Conservation (phyloP, 306 rosid genomes). For the Trifolium pratense region DNA sequence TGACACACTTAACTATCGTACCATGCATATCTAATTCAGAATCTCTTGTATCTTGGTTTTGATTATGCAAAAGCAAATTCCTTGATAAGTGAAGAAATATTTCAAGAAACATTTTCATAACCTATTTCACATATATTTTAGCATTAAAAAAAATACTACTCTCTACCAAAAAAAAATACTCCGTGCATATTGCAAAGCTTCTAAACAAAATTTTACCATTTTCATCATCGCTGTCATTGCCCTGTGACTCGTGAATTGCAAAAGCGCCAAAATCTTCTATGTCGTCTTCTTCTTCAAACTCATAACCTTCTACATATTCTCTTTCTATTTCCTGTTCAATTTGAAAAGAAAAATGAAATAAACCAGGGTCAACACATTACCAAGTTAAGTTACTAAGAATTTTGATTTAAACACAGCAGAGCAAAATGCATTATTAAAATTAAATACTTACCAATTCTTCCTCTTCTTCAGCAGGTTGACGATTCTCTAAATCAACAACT, state of each 20-base stretch:
- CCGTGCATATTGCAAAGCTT: constrained; percentile 27
- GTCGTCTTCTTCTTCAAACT: constrained; percentile 82
- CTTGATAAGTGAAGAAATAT: constrained; percentile 14
- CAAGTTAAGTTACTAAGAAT: constrained; percentile 15
- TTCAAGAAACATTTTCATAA: constrained; percentile 5
- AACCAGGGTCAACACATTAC: neutral
- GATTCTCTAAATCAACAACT: constrained; percentile 57
- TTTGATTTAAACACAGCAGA: constrained; percentile 25
- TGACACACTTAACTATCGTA: constrained; percentile 29
- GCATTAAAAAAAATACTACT: constrained; percentile 17
- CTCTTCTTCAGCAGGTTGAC: constrained; percentile 53
- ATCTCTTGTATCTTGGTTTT: constrained; percentile 18
- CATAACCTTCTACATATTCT: constrained; percentile 85
- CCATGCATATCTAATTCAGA: constrained; percentile 3
- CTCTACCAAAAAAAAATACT: too few relatives aligned
- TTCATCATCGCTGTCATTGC: constrained; percentile 51
- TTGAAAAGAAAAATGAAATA: neutral
- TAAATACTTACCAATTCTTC: constrained; percentile 61
- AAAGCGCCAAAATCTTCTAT: constrained; percentile 80
- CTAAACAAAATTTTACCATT: constrained; percentile 48
- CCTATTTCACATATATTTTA: constrained; percentile 22
- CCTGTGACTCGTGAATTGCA: constrained; percentile 35
- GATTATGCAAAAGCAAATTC: constrained; percentile 9
- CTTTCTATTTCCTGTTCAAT: constrained; percentile 64
- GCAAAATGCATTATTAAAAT: neutral